A percentile compares a stretch with the other conserved stretches of the same genome.
These are phyloP conservation scores for Candida pseudofarinosa DNA, from an alignment of 805 yeast genomes.

Conservation along the genomic window DNA sequence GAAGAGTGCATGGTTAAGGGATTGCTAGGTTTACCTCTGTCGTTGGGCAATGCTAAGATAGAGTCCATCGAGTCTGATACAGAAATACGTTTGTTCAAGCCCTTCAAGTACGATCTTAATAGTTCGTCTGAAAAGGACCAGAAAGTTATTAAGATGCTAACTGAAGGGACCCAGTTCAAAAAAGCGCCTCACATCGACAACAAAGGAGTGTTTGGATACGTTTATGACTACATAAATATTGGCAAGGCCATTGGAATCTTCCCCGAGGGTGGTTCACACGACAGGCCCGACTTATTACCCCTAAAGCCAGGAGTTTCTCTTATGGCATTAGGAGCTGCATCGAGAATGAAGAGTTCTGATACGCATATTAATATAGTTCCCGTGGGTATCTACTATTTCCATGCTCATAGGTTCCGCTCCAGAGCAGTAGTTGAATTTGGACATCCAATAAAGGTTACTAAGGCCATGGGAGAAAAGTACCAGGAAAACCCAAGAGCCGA, in stretches of 20 bases:
- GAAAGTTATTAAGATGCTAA: constrained; percentile 12
- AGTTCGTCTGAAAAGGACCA: constrained; percentile 9
- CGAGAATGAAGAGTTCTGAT: constrained; percentile 19
- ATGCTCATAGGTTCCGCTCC: constrained; percentile 37
- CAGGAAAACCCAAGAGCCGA: constrained; percentile 20
- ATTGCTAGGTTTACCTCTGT: constrained; percentile 32
- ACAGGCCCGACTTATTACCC: constrained; percentile 38
- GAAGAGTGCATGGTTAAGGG: constrained; percentile 32
- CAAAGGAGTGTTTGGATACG: constrained; percentile 30
- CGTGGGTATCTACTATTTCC: constrained; percentile 41
- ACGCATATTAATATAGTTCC: constrained; percentile 33
- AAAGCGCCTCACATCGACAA: constrained; percentile 40
- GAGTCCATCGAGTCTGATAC: constrained; percentile 28
- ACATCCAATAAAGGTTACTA: constrained; percentile 33
- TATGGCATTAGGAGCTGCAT: constrained; percentile 41
- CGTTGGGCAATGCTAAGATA: constrained; percentile 32
- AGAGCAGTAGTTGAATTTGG: constrained; percentile 42
- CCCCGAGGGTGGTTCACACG: constrained; percentile 45
- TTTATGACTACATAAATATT: constrained; percentile 32
- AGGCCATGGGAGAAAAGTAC: constrained; percentile 24
- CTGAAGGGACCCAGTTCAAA: constrained; percentile 28
- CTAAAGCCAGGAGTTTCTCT: constrained; percentile 44
- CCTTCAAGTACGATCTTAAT: constrained; percentile 13
- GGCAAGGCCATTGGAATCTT: constrained; percentile 37
- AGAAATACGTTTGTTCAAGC: constrained; percentile 19